These are phyloP conservation scores for Teratosphaeria pseudoeucalypti DNA, from an alignment of 2,329 filamentous ascomycete genomes.

Conservation along the genomic window DNA sequence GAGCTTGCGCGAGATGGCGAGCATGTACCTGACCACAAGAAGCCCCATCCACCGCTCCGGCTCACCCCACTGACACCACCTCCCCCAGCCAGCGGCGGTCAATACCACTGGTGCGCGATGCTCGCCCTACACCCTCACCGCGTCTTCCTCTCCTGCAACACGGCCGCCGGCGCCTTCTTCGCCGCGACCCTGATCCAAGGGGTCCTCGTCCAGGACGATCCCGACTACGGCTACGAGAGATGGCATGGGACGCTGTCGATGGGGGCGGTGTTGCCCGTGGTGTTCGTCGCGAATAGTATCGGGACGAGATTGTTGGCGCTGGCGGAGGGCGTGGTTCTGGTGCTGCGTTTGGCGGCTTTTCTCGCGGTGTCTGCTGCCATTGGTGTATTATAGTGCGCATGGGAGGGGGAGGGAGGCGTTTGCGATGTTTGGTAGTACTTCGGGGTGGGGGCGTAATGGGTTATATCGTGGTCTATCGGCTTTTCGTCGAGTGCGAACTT, in stretches of 20 bases:
- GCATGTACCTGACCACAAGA: slow-evolving; percentile 2
- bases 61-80: not conserved
- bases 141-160: slow-evolving; percentile 33
- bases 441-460: slow-evolving; percentile 9
- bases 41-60: not conserved
- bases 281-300: slow-evolving; percentile 32
- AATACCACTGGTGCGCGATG: slow-evolving; percentile 11
- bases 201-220: slow-evolving; percentile 10
- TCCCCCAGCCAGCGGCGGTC: slow-evolving; percentile 3
- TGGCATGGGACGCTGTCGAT: slow-evolving; percentile 20
- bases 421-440: slow-evolving; percentile 9
- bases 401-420: slow-evolving; percentile 10
- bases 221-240: slow-evolving; percentile 6
- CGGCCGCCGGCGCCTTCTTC: slow-evolving; percentile 7
- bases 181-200: slow-evolving; percentile 13
- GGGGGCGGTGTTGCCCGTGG: slow-evolving; percentile 11
- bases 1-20: slow-evolving; percentile 11
- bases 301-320: slow-evolving; percentile 33
- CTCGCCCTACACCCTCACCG: slow-evolving; percentile 21
- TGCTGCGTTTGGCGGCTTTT: slow-evolving; percentile 42
- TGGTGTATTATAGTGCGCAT: slow-evolving; percentile 6
- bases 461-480: slow-evolving; percentile 11
- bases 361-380: slow-evolving; percentile 33
- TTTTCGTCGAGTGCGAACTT: slow-evolving; percentile 6
- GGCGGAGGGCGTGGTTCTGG: slow-evolving; percentile 38